These are phyloP conservation scores for Trichoderma sp. DNA, from an alignment of 2,329 filamentous ascomycete species.

Conservation along the genomic window DNA sequence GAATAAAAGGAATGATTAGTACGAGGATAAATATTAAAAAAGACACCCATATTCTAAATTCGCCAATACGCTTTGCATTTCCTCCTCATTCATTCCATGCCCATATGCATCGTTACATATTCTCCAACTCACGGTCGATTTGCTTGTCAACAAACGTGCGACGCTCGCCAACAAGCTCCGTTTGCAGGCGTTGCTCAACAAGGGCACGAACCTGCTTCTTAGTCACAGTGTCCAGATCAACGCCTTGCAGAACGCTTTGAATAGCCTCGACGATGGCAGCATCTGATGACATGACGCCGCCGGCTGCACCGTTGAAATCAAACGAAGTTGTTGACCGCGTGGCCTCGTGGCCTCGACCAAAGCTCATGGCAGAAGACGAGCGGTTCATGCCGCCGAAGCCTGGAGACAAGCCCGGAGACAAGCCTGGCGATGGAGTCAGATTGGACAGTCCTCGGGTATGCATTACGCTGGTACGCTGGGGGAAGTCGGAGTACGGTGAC, in stretches of 20 bases:
- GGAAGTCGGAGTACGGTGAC: constrained; percentile 63
- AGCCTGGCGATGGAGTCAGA: constrained; percentile 47
- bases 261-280: constrained; percentile 81
- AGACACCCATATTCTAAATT: constrained; percentile 21
- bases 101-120: constrained; percentile 71
- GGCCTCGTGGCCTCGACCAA: constrained; percentile 50
- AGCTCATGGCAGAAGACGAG: constrained; percentile 54
- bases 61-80: constrained; percentile 8
- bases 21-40: constrained; percentile 25
- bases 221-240: constrained; percentile 94
- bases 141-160: constrained; percentile 87
- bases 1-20: constrained; percentile 27
- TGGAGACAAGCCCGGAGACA: constrained; percentile 13
- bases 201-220: constrained; percentile 95
- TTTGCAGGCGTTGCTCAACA: constrained; percentile 91
- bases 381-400: constrained; percentile 39
- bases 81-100: background rate
- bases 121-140: constrained; percentile 91
- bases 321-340: constrained; percentile 59
- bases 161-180: constrained; percentile 82
- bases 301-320: constrained; percentile 58
- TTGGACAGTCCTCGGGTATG: constrained; percentile 57
- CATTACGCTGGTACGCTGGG: constrained; percentile 64
- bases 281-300: constrained; percentile 72
- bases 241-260: constrained; percentile 78